Evolutionary conservation across 176 grass and related monocot genomes (phyloP).

Genomic region (Oryza glumipatula): DNA sequence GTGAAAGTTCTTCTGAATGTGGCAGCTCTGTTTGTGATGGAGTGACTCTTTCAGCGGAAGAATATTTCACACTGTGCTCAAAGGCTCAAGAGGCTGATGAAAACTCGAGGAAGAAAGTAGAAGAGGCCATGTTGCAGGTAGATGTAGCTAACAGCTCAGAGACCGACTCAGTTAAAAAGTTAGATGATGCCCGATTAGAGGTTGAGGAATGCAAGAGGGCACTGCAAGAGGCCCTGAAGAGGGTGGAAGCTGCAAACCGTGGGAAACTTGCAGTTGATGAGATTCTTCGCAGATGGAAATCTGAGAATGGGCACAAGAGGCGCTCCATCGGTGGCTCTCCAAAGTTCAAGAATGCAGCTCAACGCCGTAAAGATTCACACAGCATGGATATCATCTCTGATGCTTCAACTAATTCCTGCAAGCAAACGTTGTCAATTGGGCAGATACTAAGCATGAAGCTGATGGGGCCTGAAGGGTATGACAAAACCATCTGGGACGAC

Average conservation of each 20-base stretch:
- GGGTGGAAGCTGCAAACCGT: constrained; percentile 68
- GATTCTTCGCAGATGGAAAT: constrained; percentile 65
- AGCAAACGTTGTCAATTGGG: constrained; percentile 76
- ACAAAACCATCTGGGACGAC: constrained; percentile 55
- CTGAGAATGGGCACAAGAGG: constrained; percentile 51
- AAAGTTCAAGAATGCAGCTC: constrained; percentile 69
- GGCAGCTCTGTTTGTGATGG: constrained; percentile 30
- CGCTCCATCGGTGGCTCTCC: constrained; percentile 42
- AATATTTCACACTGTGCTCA: constrained; percentile 60
- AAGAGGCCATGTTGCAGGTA: constrained; percentile 61
- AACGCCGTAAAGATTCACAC: constrained; percentile 38
- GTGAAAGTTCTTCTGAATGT: constrained; percentile 47
- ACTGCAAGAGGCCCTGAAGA: constrained; percentile 72
- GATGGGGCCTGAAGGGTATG: constrained; percentile 60
- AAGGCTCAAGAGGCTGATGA: constrained; percentile 68
- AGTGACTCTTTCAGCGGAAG: constrained; percentile 67
- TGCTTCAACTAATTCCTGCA: constrained; percentile 42
- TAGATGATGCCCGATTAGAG: constrained; percentile 70
- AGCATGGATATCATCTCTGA: constrained; percentile 44
- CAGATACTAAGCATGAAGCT: constrained; percentile 96
- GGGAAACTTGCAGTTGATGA: constrained; percentile 73
- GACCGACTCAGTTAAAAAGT: constrained; percentile 43
- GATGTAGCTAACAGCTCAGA: constrained; percentile 64
- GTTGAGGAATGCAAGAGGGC: constrained; percentile 70
- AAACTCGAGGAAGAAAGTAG: constrained; percentile 64